phyloP scores from a whole-genome alignment of 1,284 basidiomycete species.

The Filobasidium uniguttulatum region DNA sequence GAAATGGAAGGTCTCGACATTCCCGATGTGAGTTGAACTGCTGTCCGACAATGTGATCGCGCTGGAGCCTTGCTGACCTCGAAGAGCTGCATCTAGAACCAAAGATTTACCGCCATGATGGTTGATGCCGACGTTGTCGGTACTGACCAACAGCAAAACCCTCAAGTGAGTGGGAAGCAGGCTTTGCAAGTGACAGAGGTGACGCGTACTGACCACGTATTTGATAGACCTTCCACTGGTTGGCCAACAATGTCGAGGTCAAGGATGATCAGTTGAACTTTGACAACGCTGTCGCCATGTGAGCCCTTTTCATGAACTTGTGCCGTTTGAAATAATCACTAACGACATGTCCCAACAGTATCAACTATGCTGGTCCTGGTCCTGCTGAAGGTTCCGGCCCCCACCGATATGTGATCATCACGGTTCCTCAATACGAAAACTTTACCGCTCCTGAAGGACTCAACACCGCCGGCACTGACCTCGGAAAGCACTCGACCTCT shows the following conservation, averaged over 20 bases:
- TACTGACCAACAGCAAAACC: constrained; percentile 39
- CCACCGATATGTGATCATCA: constrained; percentile 56
- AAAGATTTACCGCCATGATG: constrained; percentile 47
- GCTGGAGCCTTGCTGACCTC: constrained; percentile 18
- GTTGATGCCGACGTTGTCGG: constrained; percentile 53
- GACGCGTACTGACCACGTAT: too few relatives aligned
- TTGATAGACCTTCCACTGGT: constrained; percentile 56
- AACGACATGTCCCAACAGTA: too few relatives aligned
- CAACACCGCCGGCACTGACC: constrained; percentile 42
- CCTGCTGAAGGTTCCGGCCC: constrained; percentile 54
- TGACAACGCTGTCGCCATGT: constrained; percentile 4
- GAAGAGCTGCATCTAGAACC: not conserved
- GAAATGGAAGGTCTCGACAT: not conserved
- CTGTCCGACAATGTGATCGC: constrained; percentile 8
- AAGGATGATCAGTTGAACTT: constrained; percentile 2
- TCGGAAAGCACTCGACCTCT: constrained; percentile 45
- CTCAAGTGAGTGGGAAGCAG: constrained; percentile 33
- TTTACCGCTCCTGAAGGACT: constrained; percentile 53
- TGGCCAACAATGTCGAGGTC: constrained; percentile 43
- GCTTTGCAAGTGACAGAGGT: constrained; percentile 3
- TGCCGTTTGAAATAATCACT: not conserved
- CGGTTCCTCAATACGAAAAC: constrained; percentile 48
- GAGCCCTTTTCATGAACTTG: too few relatives aligned
- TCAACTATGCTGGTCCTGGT: constrained; percentile 57
- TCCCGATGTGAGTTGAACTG: not conserved